Conservation (phyloP, 495 filamentous ascomycete species). For the Saxispiralis lemnorum region DNA sequence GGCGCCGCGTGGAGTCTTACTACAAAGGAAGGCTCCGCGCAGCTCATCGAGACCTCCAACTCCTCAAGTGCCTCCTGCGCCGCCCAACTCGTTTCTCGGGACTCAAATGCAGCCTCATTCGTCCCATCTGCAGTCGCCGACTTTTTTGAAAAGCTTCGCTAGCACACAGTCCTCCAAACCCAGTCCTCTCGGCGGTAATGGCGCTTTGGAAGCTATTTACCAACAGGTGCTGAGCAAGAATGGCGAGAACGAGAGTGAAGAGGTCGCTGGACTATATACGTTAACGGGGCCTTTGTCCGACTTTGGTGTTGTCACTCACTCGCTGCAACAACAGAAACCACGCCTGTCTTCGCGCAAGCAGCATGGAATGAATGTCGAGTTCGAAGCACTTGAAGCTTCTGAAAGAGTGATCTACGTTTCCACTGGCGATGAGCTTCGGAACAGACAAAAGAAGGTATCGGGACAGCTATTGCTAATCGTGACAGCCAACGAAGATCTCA, state of each 20-base stretch:
- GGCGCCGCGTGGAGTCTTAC: constrained; percentile 60
- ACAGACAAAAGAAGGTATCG: constrained; percentile 10
- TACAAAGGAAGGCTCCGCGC: constrained; percentile 47
- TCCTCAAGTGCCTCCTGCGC: constrained; percentile 28
- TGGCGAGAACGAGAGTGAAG: not conserved
- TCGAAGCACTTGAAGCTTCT: constrained; percentile 41
- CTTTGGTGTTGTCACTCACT: constrained; percentile 57
- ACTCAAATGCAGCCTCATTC: constrained; percentile 29
- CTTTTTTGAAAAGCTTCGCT: constrained; percentile 4
- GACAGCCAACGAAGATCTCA: constrained; percentile 56
- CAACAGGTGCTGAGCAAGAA: constrained; percentile 3
- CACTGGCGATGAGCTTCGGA: constrained; percentile 33
- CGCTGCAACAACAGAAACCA: constrained; percentile 7
- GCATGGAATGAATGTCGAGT: constrained; percentile 4
- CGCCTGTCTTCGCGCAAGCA: constrained; percentile 6
- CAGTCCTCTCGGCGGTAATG: constrained; percentile 1
- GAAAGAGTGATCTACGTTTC: constrained; percentile 76
- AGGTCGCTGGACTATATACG: constrained; percentile 48
- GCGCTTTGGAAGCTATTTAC: constrained; percentile 3
- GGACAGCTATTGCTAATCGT: constrained; percentile 55
- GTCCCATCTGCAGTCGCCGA: constrained; percentile 19
- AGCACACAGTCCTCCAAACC: constrained; percentile 2
- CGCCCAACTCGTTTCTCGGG: constrained; percentile 68
- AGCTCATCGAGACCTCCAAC: constrained; percentile 14
- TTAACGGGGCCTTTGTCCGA: constrained; percentile 77